Base-by-base conservation (phyloP, 163 green algal genomes). In the Scenedesmus sp. region DNA sequence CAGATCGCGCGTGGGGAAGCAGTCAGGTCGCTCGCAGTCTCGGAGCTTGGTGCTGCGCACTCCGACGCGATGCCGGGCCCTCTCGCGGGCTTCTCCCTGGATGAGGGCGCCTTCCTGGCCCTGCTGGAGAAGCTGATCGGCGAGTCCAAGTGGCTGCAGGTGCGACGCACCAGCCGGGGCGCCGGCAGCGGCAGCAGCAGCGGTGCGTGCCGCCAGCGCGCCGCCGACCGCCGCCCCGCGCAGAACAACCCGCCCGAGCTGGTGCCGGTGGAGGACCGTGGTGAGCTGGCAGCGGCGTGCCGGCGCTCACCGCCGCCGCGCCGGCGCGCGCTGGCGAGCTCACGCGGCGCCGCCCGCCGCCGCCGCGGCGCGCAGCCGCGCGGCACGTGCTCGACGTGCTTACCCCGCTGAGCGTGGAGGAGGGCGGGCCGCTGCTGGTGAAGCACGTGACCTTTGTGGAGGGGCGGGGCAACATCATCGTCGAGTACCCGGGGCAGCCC, bases 211-310 rank as follows among this genome's bases (percentile, higher is more conserved):
- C 20, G 34, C 31, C 20, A 36, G 39, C 73, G 89, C 18, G 80
- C 88, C 3, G 87, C 86, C 0, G 83, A 88, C 58, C 34, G 54
- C 1, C 60, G 77, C 31, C 47, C 80, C 45, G 57, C 91, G 31
- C 91, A 95, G 72, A 94, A 95, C 77, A 95, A 94, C 45, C 87
- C 87, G 1, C 89, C 89, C 4, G 89, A 94, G 28, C 58, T 83
- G 4, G 71, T 93, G 2, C 89, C 90, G 4, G 71, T 78, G 22
- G 90, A 95, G 60, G 89, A 95, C 78, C 71, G 53, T 77, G 24
- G 29, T 39, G 51, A 28, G 51, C n/a, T n/a, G 51, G 6, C n/a
- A 13, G 18, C 51, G 18, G 22, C 51, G 18, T 60, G 51, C 51
- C 5, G 5, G 22, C 20, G 34, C n/a, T 34, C 33, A 53, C 2